Evolutionary conservation across 768 basidiomycete genomes (phyloP).

Genomic region (Mycena vitilis): DNA sequence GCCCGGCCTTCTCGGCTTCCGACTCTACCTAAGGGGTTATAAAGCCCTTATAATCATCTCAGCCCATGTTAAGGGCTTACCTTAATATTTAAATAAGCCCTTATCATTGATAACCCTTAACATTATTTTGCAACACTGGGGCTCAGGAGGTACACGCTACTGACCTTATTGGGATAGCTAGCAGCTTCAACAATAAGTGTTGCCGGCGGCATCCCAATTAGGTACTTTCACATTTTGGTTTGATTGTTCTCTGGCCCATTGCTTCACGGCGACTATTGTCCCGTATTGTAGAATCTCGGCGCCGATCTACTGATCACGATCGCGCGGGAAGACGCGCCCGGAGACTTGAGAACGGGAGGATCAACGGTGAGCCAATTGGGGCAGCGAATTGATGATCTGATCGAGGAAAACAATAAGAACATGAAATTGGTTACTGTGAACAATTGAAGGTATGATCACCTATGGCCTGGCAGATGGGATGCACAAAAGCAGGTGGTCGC

Average conservation of each 20-base stretch:
- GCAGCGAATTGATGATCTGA: conserved; percentile 19
- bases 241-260: not conserved
- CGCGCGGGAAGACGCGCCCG: not conserved
- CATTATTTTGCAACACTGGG: too few species aligned
- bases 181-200: too few species aligned
- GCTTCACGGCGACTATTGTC: not conserved
- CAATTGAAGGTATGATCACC: conserved; percentile 19
- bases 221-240: not conserved
- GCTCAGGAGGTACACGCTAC: too few species aligned
- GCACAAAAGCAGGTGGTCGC: conserved; percentile 11
- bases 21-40: too few species aligned
- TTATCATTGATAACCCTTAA: too few species aligned
- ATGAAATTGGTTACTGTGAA: conserved; percentile 13
- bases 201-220: not conserved
- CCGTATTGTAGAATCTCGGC: not conserved
- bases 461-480: conserved; percentile 18
- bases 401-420: not conserved
- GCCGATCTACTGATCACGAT: conserved; percentile 20
- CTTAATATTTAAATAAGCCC: too few species aligned
- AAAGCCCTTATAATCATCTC: too few species aligned
- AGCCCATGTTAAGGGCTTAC: too few species aligned
- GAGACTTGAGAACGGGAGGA: not conserved
- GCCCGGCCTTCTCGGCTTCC: too few species aligned
- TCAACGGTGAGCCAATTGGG: conserved; percentile 1
- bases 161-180: too few species aligned